Evolutionary conservation across 2,329 filamentous ascomycete species (phyloP).

Genomic region (Colletotrichum tropicale): DNA sequence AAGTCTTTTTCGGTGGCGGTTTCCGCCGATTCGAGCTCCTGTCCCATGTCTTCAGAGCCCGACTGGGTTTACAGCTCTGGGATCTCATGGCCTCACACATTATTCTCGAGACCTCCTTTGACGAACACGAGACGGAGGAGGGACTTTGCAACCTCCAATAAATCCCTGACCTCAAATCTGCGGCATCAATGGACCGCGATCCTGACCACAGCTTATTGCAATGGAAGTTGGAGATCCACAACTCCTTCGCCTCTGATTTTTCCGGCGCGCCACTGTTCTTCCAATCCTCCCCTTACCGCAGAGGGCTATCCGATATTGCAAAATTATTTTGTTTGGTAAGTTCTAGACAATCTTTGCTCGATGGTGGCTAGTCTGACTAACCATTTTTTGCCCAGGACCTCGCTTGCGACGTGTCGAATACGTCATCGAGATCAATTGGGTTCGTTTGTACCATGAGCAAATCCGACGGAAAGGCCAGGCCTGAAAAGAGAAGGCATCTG

Average conservation of each 20-base stretch:
- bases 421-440: not conserved
- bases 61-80: not conserved
- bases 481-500: not conserved
- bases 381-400: not conserved
- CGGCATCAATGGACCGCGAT: not conserved
- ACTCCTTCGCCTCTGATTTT: not conserved
- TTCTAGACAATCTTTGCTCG: not conserved
- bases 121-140: not conserved
- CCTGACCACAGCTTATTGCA: not conserved
- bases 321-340: not conserved
- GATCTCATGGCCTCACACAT: not conserved
- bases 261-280: not conserved
- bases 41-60: not conserved
- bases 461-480: not conserved
- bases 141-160: not conserved
- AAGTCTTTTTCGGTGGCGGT: not conserved
- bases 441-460: not conserved
- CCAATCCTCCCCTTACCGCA: not conserved
- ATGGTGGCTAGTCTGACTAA: not conserved
- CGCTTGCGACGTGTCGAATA: not conserved
- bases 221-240: not conserved
- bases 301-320: not conserved
- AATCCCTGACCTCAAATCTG: not conserved
- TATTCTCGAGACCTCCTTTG: not conserved
- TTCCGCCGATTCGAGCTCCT: not conserved